Percentiles rank a stretch among this genome's conserved stretches.
These are phyloP conservation scores for Potentilla sterilis DNA, from an alignment of 306 rosid species.

Conservation along the genomic window DNA sequence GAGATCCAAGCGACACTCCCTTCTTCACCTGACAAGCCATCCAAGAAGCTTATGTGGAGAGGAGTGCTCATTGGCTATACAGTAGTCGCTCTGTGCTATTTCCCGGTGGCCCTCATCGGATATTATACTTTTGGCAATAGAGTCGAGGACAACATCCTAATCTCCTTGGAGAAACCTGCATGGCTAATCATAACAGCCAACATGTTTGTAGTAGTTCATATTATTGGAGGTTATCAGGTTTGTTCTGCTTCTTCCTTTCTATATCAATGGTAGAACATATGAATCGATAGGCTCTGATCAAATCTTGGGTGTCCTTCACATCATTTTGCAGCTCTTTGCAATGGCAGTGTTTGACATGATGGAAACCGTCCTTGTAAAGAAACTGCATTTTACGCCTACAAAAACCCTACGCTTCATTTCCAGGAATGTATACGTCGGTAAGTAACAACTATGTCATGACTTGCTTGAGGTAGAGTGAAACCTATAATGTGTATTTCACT, in stretches of 20 bases:
- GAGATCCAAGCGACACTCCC: constrained; percentile 93
- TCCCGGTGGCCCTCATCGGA: constrained; percentile 69
- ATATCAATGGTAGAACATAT: neutral
- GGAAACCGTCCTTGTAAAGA: constrained; percentile 57
- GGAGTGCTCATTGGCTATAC: constrained; percentile 64
- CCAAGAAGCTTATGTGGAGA: constrained; percentile 78
- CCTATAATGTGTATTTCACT: neutral
- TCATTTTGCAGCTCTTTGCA: constrained; percentile 51
- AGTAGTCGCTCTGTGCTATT: constrained; percentile 68
- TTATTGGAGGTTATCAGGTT: constrained; percentile 79
- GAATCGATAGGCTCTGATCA: neutral
- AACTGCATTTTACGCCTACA: constrained; percentile 45
- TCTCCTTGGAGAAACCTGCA: constrained; percentile 49
- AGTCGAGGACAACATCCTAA: constrained; percentile 58
- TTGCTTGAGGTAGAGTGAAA: neutral
- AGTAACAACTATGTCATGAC: constrained; percentile 12
- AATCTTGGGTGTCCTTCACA: neutral
- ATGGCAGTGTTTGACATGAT: constrained; percentile 93
- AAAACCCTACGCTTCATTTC: constrained; percentile 44
- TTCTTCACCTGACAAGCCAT: constrained; percentile 68
- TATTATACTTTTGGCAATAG: constrained; percentile 54
- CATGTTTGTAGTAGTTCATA: constrained; percentile 67
- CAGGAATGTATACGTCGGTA: constrained; percentile 61
- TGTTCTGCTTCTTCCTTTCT: neutral
- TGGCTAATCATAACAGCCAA: constrained; percentile 74